Conservation (phyloP, 805 yeast species). For the Saccharomycopsis malanga region DNA sequence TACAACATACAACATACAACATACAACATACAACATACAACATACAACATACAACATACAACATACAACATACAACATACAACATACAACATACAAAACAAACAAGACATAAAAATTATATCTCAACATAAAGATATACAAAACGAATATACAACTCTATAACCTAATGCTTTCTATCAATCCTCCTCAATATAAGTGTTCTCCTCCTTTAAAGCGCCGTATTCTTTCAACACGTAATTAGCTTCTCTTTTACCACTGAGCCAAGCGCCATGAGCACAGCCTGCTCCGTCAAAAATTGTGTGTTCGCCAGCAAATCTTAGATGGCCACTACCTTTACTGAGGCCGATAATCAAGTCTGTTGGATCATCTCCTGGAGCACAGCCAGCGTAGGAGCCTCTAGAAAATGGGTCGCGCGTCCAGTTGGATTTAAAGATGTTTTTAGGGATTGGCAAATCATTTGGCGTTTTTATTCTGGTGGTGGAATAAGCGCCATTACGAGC, state of each 20-base stretch:
- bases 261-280: conserved; percentile 92
- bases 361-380: conserved; percentile 66
- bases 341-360: conserved; percentile 50
- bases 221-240: conserved; percentile 27
- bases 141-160: no score
- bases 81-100: no score
- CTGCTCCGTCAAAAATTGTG: conserved; percentile 78
- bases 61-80: no score
- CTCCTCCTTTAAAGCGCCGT: conserved; percentile 24
- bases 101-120: no score
- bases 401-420: conserved; percentile 78
- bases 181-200: conserved; percentile 13
- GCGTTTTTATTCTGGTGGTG: conserved; percentile 16
- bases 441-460: conserved; percentile 32
- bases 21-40: no score
- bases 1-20: no score
- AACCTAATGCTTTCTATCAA: background rate
- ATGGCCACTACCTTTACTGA: conserved; percentile 49
- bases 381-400: conserved; percentile 78
- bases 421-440: conserved; percentile 43
- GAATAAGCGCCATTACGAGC: background rate
- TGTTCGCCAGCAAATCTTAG: conserved; percentile 91
- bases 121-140: no score
- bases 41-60: no score
- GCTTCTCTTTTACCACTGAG: conserved; percentile 62